Percentiles rank a stretch among this genome's conserved stretches.
These are phyloP conservation scores for Dillenia suffruticosa DNA, from an alignment of 164 flowering plant species.

Conservation along the genomic window DNA sequence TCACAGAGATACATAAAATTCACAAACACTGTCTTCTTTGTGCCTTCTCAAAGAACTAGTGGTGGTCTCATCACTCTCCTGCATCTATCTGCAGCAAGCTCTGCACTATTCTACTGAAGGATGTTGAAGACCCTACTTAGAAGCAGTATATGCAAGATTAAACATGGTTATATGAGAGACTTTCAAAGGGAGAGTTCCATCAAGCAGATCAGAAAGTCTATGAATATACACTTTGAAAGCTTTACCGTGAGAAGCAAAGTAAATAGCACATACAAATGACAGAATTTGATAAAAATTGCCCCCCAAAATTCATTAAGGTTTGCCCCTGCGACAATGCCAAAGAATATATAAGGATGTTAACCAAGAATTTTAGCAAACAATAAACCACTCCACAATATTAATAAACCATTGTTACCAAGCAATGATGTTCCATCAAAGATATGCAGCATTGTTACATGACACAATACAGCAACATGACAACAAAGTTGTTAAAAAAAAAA, in stretches of 20 bases:
- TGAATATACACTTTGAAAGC: background rate
- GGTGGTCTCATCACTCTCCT: slow-evolving; percentile 99
- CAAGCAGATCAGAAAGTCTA: too few relatives aligned
- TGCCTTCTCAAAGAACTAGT: slow-evolving; percentile 97
- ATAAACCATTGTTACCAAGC: too few relatives aligned
- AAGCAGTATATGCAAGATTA: slow-evolving; percentile 43
- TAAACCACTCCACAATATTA: too few relatives aligned
- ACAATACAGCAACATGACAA: too few relatives aligned
- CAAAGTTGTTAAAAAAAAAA: too few relatives aligned
- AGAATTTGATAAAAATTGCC: too few relatives aligned
- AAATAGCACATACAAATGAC: background rate
- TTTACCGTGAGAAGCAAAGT: background rate
- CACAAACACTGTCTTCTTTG: slow-evolving; percentile 97
- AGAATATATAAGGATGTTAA: too few relatives aligned
- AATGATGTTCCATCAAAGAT: too few relatives aligned
- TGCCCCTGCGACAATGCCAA: too few relatives aligned
- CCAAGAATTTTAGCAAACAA: too few relatives aligned
- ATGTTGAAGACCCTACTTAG: slow-evolving; percentile 81
- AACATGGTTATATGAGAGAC: background rate
- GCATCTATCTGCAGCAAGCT: slow-evolving; percentile 96
- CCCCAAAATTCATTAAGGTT: too few relatives aligned
- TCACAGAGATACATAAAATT: slow-evolving; percentile 99
- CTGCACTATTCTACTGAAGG: slow-evolving; percentile 93
- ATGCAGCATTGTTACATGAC: too few relatives aligned
- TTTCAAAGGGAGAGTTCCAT: background rate